A percentile compares a stretch with the other conserved stretches of the same genome.
These are phyloP conservation scores for Cercospora sojina DNA, from an alignment of 2,329 filamentous ascomycete species.

Conservation along the genomic window DNA sequence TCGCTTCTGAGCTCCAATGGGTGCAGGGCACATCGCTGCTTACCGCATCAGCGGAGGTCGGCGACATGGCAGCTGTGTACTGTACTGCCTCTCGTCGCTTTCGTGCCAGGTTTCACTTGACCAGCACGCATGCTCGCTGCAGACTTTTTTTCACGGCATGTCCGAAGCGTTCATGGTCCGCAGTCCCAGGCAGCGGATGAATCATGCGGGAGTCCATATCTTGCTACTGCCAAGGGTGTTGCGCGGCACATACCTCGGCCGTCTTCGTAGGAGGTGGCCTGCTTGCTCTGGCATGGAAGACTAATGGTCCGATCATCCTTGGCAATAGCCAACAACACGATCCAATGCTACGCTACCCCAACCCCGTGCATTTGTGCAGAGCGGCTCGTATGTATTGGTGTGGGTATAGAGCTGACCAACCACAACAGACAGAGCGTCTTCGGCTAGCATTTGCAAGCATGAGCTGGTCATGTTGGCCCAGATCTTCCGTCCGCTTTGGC, in stretches of 20 bases:
- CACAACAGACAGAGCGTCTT: background rate
- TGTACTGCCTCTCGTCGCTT: background rate
- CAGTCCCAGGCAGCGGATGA: background rate
- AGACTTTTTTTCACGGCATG: background rate
- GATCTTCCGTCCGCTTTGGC: background rate
- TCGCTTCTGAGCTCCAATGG: background rate
- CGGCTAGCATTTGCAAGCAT: background rate
- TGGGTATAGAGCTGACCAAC: background rate
- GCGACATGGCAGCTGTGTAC: background rate
- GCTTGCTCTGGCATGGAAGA: background rate
- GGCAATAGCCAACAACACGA: background rate
- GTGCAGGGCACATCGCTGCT: conserved; percentile 2
- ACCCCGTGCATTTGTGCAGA: background rate
- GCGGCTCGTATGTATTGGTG: conserved; percentile 1
- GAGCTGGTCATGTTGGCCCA: background rate
- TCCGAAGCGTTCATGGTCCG: background rate
- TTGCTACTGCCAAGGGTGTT: background rate
- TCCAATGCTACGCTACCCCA: background rate
- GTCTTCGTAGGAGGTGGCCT: background rate
- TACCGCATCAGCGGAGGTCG: background rate
- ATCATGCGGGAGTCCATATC: background rate
- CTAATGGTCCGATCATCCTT: background rate
- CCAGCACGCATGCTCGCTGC: background rate
- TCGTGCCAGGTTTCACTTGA: background rate
- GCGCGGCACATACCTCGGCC: background rate